Percentiles rank a stretch among this genome's conserved stretches.
Conservation (phyloP, 1,139 yeast species). For the Waltiozyma sp. region DNA sequence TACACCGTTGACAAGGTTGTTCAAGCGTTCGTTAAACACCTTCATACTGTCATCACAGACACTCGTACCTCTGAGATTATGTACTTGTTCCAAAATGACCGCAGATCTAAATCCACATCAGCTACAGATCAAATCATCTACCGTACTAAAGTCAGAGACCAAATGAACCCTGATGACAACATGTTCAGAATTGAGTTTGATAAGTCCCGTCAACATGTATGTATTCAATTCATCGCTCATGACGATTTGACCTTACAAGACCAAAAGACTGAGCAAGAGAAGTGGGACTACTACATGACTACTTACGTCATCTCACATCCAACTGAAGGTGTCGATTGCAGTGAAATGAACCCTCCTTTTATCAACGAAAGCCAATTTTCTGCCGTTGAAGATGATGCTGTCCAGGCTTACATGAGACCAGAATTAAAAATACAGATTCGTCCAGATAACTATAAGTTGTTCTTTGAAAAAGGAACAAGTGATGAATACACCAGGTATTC, state of each 20-base stretch:
- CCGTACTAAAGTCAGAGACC: conserved; percentile 76
- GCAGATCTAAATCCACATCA: conserved; percentile 43
- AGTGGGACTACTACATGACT: conserved; percentile 88
- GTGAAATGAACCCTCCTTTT: conserved; percentile 64
- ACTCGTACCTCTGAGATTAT: conserved; percentile 74
- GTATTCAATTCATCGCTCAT: conserved; percentile 73
- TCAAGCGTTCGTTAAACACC: conserved; percentile 81
- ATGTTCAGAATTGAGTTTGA: conserved; percentile 81
- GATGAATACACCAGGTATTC: conserved; percentile 66
- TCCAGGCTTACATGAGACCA: conserved; percentile 54
- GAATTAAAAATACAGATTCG: conserved; percentile 76
- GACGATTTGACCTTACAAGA: conserved; percentile 83
- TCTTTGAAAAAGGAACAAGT: conserved; percentile 71
- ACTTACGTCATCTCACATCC: conserved; percentile 92
- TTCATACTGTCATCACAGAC: conserved; percentile 72
- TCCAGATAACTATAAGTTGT: conserved; percentile 66
- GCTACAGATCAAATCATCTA: conserved; percentile 84
- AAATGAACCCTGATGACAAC: conserved; percentile 78
- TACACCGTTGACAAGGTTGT: conserved; percentile 91
- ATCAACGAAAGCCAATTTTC: conserved; percentile 39
- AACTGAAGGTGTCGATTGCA: conserved; percentile 92
- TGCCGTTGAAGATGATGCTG: conserved; percentile 12
- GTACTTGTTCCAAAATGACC: conserved; percentile 71
- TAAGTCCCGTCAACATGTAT: conserved; percentile 40
- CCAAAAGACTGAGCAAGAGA: conserved; percentile 62